phyloP scores from a whole-genome alignment of 768 basidiomycete species.

The Lepiota subincarnata region DNA sequence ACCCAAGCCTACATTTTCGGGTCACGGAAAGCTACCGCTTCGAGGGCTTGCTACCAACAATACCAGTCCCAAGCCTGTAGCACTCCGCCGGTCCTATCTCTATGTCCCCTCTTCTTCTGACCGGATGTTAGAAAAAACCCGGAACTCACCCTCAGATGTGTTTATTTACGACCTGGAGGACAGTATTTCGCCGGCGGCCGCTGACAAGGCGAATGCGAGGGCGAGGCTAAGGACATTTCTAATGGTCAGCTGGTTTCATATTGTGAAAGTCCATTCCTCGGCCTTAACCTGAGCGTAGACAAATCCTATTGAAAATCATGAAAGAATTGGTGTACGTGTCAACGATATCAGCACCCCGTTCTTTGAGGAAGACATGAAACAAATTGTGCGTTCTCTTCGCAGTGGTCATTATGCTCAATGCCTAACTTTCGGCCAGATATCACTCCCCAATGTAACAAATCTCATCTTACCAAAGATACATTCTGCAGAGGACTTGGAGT shows the following conservation, averaged over 20 bases:
- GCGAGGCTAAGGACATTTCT: conserved; percentile 52
- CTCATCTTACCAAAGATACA: conserved; percentile 87
- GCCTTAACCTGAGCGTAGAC: not conserved
- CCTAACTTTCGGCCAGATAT: conserved; percentile 16
- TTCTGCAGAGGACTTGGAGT: conserved; percentile 58
- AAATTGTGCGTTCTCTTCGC: conserved; percentile 40
- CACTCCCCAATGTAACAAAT: conserved; percentile 45
- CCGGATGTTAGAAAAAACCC: conserved; percentile 78
- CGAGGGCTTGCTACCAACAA: not conserved
- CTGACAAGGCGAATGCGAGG: conserved; percentile 60
- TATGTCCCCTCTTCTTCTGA: conserved; percentile 82
- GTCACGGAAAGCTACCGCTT: not conserved
- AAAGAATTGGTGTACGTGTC: conserved; percentile 65
- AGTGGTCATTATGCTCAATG: not conserved
- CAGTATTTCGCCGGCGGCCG: conserved; percentile 64
- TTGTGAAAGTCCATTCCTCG: not conserved
- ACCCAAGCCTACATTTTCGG: not conserved
- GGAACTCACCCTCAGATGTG: conserved; percentile 59
- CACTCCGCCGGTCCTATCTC: conserved; percentile 55
- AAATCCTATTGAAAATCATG: conserved; percentile 32
- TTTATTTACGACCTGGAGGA: conserved; percentile 90
- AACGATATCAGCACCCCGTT: conserved; percentile 65
- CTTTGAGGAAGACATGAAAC: conserved; percentile 59
- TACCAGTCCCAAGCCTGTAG: not conserved
- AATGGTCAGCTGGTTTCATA: conserved; percentile 32